Evolutionary conservation across 805 yeast species (phyloP), one percentile per base, ranked within the genome.

Genomic region (Kluyveromyces nonfermentans): DNA sequence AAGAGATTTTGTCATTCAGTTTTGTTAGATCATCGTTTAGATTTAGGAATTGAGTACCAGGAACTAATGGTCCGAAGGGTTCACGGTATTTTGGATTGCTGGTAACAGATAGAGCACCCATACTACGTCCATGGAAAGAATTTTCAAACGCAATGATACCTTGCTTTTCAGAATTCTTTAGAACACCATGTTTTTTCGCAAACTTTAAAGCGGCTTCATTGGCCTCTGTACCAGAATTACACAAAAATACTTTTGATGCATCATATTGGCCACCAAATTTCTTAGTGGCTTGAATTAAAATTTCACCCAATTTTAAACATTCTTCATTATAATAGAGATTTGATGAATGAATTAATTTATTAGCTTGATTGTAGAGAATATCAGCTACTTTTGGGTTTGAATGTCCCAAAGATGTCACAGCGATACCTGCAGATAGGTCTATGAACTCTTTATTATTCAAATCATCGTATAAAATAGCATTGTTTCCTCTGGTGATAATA

Each of bases 351-450:
- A 87, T 71, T 52, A 90, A 69, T 8, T 80, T 79, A 28, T 62
- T 60, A 1, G 88, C 77, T 66, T 93, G 98, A 35, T 83, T 82
- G 45, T 66, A 63, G 48, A 88, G 61, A 47, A 93, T 76, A 43
- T 82, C 68, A 6, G 95, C 75, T 32, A 93, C 74, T 49, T 79
- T 82, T 4, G 80, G 78, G 54, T 93, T 75, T 20, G 88, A 70
- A 59, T 93, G 97, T 2, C 98, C 98, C 50, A 93, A 69, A 1
- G 85, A 82, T n/a, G 96, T 90, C 14, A 93, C 98, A 1, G 98
- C 97, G 52, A 93, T 90, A 42, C 98, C 98, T 1, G 97, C 88
- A 1, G 90, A 81, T 65, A 93, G 90, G 60, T 93, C 98, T 41
- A 93, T 72, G 57, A 82, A 93, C 59, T 82, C 74, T 33, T 77